Percentiles rank a stretch among this genome's conserved stretches.
Evolutionary conservation across 345 rosid species (phyloP).

Genomic region (Turnera subulata): DNA sequence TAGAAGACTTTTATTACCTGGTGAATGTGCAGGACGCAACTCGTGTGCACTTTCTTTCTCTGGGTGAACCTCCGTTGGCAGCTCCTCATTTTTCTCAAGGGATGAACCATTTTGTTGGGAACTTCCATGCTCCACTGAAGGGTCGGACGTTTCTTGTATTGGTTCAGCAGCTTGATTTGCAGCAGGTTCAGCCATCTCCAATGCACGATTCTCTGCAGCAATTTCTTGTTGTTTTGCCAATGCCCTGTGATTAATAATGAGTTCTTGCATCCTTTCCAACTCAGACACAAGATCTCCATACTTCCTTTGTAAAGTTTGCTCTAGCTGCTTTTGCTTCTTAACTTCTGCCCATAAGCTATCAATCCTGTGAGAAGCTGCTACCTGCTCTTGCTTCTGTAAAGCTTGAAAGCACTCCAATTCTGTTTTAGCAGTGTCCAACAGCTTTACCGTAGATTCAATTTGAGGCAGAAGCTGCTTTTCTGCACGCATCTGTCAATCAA

Average conservation of each 20-base stretch:
- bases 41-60: conserved; percentile 7
- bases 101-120: conserved; percentile 19
- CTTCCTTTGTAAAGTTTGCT: conserved; percentile 60
- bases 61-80: conserved; percentile 22
- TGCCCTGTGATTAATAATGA: conserved; percentile 40
- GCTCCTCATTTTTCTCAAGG: conserved; percentile 7
- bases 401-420: conserved; percentile 90
- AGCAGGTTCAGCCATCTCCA: conserved; percentile 27
- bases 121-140: conserved; percentile 15
- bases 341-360: conserved; percentile 80
- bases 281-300: conserved; percentile 63
- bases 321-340: conserved; percentile 85
- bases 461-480: conserved; percentile 63
- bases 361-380: conserved; percentile 81
- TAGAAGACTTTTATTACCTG: not conserved
- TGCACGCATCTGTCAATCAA: conserved; percentile 58
- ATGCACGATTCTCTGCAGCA: conserved; percentile 32
- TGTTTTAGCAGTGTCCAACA: conserved; percentile 78
- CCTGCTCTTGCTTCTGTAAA: conserved; percentile 89
- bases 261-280: conserved; percentile 52
- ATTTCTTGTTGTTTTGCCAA: conserved; percentile 50
- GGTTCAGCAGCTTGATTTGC: conserved; percentile 22
- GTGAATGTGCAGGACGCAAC: not conserved
- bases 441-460: conserved; percentile 74
- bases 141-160: conserved; percentile 17